phyloP scores from a whole-genome alignment of 805 yeast genomes.

The Teunomyces kruisii region DNA sequence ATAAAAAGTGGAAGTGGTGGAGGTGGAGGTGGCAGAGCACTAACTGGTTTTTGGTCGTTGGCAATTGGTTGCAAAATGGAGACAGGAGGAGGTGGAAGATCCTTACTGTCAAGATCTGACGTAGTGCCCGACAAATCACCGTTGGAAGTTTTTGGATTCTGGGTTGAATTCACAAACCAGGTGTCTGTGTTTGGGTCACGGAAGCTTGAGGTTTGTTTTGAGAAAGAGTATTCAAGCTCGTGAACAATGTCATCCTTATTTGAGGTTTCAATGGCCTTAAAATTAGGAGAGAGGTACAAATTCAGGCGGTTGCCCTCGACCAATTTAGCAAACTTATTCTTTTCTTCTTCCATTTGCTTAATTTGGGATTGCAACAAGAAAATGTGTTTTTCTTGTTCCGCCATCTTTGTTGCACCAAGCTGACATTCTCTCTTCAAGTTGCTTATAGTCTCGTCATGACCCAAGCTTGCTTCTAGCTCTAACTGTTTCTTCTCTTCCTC shows the following conservation, averaged over 20 bases:
- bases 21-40: constrained; percentile 6
- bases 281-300: constrained; percentile 2
- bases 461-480: constrained; percentile 21
- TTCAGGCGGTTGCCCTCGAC: neutral
- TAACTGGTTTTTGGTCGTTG: no score
- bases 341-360: constrained; percentile 19
- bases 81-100: neutral
- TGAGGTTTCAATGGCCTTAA: neutral
- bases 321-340: constrained; percentile 5
- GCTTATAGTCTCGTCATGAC: constrained; percentile 18
- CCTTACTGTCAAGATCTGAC: neutral
- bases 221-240: constrained; percentile 12
- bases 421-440: constrained; percentile 23
- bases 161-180: neutral
- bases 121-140: neutral
- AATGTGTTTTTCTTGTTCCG: constrained; percentile 26
- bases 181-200: neutral
- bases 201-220: neutral
- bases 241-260: constrained; percentile 8
- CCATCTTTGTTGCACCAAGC: constrained; percentile 20
- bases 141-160: neutral
- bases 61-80: no score
- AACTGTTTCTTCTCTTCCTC: constrained; percentile 21
- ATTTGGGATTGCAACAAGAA: constrained; percentile 23
- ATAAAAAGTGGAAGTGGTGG: constrained; percentile 3